Evolutionary conservation across 441 rosid species (phyloP).

Genomic region (Dalechampia spathulata): DNA sequence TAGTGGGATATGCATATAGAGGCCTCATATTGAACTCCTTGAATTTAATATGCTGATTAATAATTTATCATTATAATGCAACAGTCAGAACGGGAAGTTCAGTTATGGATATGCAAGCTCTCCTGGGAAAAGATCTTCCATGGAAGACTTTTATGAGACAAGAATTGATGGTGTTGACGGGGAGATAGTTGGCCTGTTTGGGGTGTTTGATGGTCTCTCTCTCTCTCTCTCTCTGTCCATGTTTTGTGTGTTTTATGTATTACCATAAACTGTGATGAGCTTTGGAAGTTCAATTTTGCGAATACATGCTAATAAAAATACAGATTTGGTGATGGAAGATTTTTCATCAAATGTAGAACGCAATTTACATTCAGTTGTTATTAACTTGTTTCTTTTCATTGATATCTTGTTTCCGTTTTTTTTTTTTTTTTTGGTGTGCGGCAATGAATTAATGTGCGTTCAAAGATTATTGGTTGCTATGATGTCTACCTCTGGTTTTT

Average conservation of each 20-base stretch:
- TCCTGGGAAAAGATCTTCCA: conserved; percentile 91
- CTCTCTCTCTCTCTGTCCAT: conserved; percentile 5
- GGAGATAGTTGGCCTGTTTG: conserved; percentile 89
- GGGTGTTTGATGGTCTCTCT: conserved; percentile 96
- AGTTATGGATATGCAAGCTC: conserved; percentile 99
- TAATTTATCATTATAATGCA: too few species aligned
- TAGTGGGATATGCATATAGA: too few species aligned
- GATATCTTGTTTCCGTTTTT: too few species aligned
- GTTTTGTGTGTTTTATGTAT: background rate
- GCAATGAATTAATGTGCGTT: too few species aligned
- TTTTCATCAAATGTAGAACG: background rate
- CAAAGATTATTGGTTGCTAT: too few species aligned
- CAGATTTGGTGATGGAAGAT: conserved; percentile 2
- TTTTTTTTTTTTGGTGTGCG: too few species aligned
- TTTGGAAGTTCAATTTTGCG: background rate
- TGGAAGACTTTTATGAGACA: conserved; percentile 98
- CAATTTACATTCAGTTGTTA: background rate
- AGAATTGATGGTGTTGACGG: conserved; percentile 90
- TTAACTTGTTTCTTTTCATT: background rate
- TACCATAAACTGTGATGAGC: background rate
- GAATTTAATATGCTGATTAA: too few species aligned
- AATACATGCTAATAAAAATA: too few species aligned
- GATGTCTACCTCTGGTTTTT: too few species aligned
- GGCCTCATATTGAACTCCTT: too few species aligned
- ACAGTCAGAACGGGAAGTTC: conserved; percentile 89